phyloP scores from a whole-genome alignment of 768 basidiomycete genomes.

The Russula sp. region DNA sequence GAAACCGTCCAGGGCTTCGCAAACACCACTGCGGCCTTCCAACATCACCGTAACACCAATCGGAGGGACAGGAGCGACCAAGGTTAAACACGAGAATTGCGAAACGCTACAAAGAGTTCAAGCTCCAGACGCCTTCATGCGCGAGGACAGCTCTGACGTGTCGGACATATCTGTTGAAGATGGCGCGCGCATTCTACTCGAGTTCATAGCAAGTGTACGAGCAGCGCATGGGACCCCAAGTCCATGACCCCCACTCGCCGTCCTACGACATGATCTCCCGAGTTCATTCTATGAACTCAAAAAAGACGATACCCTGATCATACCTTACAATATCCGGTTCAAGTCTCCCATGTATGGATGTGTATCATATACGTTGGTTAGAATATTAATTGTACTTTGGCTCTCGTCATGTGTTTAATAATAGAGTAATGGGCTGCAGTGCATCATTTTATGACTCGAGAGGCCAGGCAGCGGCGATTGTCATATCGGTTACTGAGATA shows the following conservation, averaged over 20 bases:
- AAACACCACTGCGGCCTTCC: not conserved
- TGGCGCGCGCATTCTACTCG: slow-evolving; percentile 14
- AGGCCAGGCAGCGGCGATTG: not conserved
- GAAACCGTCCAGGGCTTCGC: not conserved
- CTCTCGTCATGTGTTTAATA: not conserved
- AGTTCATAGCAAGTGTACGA: slow-evolving; percentile 9
- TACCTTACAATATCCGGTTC: slow-evolving; percentile 7
- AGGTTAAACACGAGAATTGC: not conserved
- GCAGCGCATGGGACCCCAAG: not conserved
- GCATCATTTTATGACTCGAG: not conserved
- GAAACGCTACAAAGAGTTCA: not conserved
- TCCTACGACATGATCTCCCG: not conserved
- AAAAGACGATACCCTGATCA: slow-evolving; percentile 10
- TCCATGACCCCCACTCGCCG: not conserved
- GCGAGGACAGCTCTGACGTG: slow-evolving; percentile 5
- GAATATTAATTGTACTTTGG: slow-evolving; percentile 4
- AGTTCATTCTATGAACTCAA: not conserved
- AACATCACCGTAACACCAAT: not conserved
- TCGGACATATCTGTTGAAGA: slow-evolving; percentile 15
- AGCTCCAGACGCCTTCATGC: not conserved
- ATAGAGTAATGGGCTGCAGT: not conserved
- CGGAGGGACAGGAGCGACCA: not conserved
- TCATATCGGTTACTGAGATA: not conserved
- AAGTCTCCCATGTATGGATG: not conserved
- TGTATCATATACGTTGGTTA: slow-evolving; percentile 12